Evolutionary conservation across 257 asterid genomes (phyloP).

Genomic region (Fraxinus anomala): DNA sequence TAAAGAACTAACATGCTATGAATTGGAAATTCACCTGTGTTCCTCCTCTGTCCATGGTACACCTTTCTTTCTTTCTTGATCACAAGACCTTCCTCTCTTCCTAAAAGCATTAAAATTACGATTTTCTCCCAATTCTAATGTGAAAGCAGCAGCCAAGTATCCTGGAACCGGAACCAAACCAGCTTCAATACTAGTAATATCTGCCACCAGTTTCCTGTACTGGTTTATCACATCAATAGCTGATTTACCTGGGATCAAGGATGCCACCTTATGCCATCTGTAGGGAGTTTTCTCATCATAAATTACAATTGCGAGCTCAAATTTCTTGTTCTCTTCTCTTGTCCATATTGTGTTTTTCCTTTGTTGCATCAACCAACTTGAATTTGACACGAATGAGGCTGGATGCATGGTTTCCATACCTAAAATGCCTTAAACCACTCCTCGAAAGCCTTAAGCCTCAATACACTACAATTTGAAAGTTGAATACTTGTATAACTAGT

Average conservation of each 20-base stretch:
- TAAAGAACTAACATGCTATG: background rate
- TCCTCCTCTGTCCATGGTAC: conserved; percentile 92
- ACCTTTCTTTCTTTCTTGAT: conserved; percentile 74
- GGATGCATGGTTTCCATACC: conserved; percentile 61
- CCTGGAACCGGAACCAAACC: conserved; percentile 69
- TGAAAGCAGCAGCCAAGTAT: conserved; percentile 46
- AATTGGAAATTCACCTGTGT: conserved; percentile 51
- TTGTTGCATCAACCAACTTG: conserved; percentile 41
- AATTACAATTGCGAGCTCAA: conserved; percentile 69
- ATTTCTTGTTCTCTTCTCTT: conserved; percentile 71
- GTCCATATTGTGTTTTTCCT: conserved; percentile 55
- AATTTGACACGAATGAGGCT: conserved; percentile 22
- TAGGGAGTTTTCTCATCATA: conserved; percentile 25
- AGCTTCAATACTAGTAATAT: conserved; percentile 71
- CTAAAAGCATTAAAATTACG: conserved; percentile 41
- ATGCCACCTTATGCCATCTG: background rate
- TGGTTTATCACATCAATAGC: background rate
- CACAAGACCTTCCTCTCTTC: conserved; percentile 51
- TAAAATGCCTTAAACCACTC: background rate
- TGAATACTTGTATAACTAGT: background rate
- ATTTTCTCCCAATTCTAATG: conserved; percentile 46
- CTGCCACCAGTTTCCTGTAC: conserved; percentile 47
- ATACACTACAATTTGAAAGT: background rate
- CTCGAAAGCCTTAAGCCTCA: background rate
- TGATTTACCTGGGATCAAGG: background rate